Percentiles rank a stretch among this genome's conserved stretches.
Evolutionary conservation across 257 asterid species (phyloP).

Genomic region (Solanum lycopersicoides): DNA sequence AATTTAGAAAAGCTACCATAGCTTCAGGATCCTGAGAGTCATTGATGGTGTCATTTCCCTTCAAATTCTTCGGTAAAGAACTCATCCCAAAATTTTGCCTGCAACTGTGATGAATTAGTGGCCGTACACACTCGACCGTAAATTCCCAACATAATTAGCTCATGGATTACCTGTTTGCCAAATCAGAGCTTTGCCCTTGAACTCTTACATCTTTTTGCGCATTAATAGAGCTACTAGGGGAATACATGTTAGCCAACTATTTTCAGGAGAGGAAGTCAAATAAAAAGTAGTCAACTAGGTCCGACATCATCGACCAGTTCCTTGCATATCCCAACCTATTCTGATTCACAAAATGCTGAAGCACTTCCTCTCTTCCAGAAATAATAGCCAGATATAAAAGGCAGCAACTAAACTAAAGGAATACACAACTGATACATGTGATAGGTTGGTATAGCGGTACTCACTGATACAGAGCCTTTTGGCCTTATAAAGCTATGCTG

Average conservation of each 20-base stretch:
- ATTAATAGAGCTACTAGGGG: conserved; percentile 29
- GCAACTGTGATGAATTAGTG: conserved; percentile 8
- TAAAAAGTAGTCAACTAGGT: conserved; percentile 11
- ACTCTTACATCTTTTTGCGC: conserved; percentile 27
- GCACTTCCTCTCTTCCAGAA: not conserved
- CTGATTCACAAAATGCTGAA: not conserved
- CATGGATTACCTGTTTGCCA: conserved; percentile 36
- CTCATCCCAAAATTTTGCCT: conserved; percentile 46
- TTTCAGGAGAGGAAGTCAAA: conserved; percentile 5
- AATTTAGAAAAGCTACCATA: conserved; percentile 35
- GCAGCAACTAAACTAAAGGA: not conserved
- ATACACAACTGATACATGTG: not conserved
- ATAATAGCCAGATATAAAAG: not conserved
- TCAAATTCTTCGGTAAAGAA: conserved; percentile 30
- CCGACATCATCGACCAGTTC: conserved; percentile 8
- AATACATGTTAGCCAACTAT: conserved; percentile 22
- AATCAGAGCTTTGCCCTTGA: conserved; percentile 27
- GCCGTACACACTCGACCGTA: not conserved
- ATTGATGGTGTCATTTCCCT: conserved; percentile 33
- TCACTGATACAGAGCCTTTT: not conserved
- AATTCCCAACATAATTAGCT: conserved; percentile 4
- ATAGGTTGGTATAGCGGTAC: not conserved
- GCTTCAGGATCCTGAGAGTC: conserved; percentile 53
- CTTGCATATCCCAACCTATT: not conserved
- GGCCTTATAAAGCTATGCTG: not conserved